These are phyloP conservation scores for Fusarium coffeatum DNA, from an alignment of 2,329 filamentous ascomycete genomes.

Conservation along the genomic window DNA sequence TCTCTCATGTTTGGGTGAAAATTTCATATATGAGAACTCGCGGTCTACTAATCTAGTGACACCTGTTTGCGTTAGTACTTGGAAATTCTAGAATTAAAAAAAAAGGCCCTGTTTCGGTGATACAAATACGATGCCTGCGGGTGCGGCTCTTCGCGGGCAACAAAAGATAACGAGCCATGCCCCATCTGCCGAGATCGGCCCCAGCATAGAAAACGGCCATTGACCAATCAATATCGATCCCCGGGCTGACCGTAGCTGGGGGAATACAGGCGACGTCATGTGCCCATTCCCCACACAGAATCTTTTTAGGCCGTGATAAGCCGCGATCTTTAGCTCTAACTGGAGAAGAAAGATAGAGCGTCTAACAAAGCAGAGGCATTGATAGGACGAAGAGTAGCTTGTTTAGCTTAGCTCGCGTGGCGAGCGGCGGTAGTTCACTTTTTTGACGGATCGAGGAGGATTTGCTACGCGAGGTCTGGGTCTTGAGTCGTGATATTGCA, in stretches of 20 bases:
- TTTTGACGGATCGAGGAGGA: constrained; percentile 2
- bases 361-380: neutral
- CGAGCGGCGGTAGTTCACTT: constrained; percentile 10
- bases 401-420: constrained; percentile 26
- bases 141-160: constrained; percentile 46
- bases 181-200: constrained; percentile 42
- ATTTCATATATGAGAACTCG: neutral
- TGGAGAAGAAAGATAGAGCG: neutral
- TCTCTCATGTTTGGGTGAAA: neutral
- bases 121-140: neutral
- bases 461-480: constrained; percentile 22
- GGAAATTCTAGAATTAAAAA: neutral
- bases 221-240: constrained; percentile 38
- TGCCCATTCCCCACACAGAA: constrained; percentile 29
- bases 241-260: constrained; percentile 29
- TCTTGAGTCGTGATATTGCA: constrained; percentile 25
- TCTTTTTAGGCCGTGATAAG: constrained; percentile 48
- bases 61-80: neutral
- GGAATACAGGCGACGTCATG: constrained; percentile 43
- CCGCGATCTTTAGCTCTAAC: constrained; percentile 38
- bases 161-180: constrained; percentile 22
- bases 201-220: constrained; percentile 34
- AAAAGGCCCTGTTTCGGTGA: neutral
- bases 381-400: constrained; percentile 2
- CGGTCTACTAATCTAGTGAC: neutral